phyloP scores from a whole-genome alignment of 2,329 filamentous ascomycete species.

The Coniosporium tulheliwenetii region DNA sequence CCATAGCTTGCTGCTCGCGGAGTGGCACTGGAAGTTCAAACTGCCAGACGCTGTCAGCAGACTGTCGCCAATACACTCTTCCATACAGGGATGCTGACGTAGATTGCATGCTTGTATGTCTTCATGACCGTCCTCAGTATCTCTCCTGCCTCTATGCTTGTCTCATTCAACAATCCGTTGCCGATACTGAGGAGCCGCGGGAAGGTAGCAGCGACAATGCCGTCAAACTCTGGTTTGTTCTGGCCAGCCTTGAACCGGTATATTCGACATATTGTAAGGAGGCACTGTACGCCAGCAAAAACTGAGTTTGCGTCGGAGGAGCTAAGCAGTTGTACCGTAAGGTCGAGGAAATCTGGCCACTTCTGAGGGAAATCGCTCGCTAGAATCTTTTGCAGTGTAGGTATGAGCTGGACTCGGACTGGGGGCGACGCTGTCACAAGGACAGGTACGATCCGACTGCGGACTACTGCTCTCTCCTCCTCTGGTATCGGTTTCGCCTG shows the following conservation, averaged over 20 bases:
- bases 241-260: slow-evolving; percentile 88
- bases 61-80: too few relatives aligned
- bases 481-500: slow-evolving; percentile 66
- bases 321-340: slow-evolving; percentile 76
- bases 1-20: slow-evolving; percentile 66
- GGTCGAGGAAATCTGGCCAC: slow-evolving; percentile 91
- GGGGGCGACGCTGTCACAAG: slow-evolving; percentile 61
- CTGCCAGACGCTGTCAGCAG: slow-evolving; percentile 27
- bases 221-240: slow-evolving; percentile 75
- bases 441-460: slow-evolving; percentile 76
- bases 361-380: slow-evolving; percentile 87
- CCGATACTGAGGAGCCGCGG: slow-evolving; percentile 76
- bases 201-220: slow-evolving; percentile 84
- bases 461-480: slow-evolving; percentile 74
- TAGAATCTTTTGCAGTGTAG: slow-evolving; percentile 88
- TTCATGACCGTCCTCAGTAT: slow-evolving; percentile 94
- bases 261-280: slow-evolving; percentile 86
- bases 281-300: slow-evolving; percentile 83
- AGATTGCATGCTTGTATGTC: slow-evolving; percentile 95
- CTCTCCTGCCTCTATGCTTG: slow-evolving; percentile 85
- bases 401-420: slow-evolving; percentile 83
- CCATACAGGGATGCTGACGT: slow-evolving; percentile 41
- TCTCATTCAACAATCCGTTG: slow-evolving; percentile 76
- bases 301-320: slow-evolving; percentile 76
- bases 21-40: slow-evolving; percentile 72